These are phyloP conservation scores for Phytophthora ramorum DNA, from an alignment of 352 stramenopile genomes.

Conservation along the genomic window DNA sequence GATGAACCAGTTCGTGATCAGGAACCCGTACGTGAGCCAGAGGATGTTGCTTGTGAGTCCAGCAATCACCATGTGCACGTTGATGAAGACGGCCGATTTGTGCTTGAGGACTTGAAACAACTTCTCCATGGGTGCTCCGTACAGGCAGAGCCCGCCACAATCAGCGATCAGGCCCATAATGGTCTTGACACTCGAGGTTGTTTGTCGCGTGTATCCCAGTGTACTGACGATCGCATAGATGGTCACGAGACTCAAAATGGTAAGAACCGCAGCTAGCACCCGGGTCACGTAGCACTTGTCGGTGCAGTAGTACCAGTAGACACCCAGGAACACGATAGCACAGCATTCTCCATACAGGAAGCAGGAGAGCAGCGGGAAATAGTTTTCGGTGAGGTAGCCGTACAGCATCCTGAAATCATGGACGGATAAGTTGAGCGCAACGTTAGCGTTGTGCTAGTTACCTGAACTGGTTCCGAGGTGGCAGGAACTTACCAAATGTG, in stretches of 20 bases:
- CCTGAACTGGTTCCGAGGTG: not conserved
- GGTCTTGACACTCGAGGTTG: conserved; percentile 26
- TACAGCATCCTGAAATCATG: conserved; percentile 38
- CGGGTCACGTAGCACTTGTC: conserved; percentile 34
- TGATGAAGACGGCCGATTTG: conserved; percentile 46
- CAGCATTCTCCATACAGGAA: conserved; percentile 43
- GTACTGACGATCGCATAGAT: conserved; percentile 44
- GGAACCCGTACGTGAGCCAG: conserved; percentile 54
- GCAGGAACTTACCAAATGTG: conserved; percentile 30
- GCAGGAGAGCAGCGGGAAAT: conserved; percentile 45
- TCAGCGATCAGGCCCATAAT: conserved; percentile 34
- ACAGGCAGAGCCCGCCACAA: conserved; percentile 29
- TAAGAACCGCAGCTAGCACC: conserved; percentile 19
- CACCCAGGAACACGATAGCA: conserved; percentile 40
- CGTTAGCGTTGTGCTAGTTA: not conserved
- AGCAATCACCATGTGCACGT: conserved; percentile 51
- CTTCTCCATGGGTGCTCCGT: conserved; percentile 51
- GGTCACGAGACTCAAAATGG: conserved; percentile 27
- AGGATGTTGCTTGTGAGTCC: conserved; percentile 47
- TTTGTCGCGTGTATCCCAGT: conserved; percentile 37
- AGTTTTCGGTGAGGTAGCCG: conserved; percentile 45
- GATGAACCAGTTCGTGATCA: conserved; percentile 32
- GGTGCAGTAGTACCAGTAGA: conserved; percentile 50
- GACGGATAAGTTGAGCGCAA: not conserved
- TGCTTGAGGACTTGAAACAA: conserved; percentile 47